phyloP scores from a whole-genome alignment of 441 rosid genomes.

The Euphorbia schlechtendalii region DNA sequence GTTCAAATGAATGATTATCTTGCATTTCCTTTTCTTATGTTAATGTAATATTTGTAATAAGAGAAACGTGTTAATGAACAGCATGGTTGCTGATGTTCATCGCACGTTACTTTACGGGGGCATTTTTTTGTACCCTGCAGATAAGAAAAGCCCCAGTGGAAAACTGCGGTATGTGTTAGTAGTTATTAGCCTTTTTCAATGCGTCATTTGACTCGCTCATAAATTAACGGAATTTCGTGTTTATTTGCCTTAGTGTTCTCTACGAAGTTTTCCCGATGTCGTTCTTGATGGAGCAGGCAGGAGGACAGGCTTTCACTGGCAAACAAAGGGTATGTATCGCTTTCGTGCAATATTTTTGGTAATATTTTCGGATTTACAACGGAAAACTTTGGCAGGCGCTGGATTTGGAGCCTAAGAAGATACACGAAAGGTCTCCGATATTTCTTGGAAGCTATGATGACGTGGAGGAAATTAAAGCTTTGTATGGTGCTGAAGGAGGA shows the following conservation, averaged over 20 bases:
- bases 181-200: too few species aligned
- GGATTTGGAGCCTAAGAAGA: constrained; percentile 63
- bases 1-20: constrained; percentile 30
- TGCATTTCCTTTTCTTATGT: constrained; percentile 1
- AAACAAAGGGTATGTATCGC: constrained; percentile 80
- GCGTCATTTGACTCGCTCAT: too few species aligned
- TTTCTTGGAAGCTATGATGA: constrained; percentile 95
- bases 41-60: constrained; percentile 1
- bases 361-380: too few species aligned
- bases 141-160: constrained; percentile 89
- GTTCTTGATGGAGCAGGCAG: constrained; percentile 95
- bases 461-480: constrained; percentile 85
- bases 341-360: too few species aligned
- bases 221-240: too few species aligned
- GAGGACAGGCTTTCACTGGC: constrained; percentile 93
- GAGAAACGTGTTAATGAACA: constrained; percentile 22
- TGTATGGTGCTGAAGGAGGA: constrained; percentile 54
- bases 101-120: constrained; percentile 95
- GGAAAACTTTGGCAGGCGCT: constrained; percentile 54
- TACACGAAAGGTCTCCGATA: constrained; percentile 87
- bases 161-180: constrained; percentile 73
- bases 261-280: constrained; percentile 99
- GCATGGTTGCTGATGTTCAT: constrained; percentile 99
- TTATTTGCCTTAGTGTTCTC: constrained; percentile 52
- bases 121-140: constrained; percentile 90